These are phyloP conservation scores for Myxozyma vanderwaltii DNA, from an alignment of 805 yeast genomes.

Conservation along the genomic window DNA sequence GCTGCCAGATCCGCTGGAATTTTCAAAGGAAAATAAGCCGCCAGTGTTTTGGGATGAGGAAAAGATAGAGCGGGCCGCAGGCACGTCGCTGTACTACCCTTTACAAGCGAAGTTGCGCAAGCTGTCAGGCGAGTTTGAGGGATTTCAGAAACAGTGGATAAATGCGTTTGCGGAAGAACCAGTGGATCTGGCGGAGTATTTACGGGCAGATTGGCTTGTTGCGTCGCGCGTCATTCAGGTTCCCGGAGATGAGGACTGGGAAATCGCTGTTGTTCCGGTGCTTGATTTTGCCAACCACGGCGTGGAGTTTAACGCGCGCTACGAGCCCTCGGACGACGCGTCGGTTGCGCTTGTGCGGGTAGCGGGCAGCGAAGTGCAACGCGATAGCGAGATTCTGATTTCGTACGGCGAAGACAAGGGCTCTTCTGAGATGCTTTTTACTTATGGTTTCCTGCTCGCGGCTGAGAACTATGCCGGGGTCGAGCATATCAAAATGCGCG, in stretches of 20 bases:
- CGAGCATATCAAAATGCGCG: constrained; percentile 23
- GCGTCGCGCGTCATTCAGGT: constrained; percentile 44
- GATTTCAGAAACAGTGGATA: not conserved
- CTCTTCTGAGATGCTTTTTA: constrained; percentile 44
- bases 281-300: constrained; percentile 57
- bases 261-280: constrained; percentile 55
- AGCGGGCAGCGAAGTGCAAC: constrained; percentile 30
- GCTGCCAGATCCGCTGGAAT: constrained; percentile 15
- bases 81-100: constrained; percentile 26
- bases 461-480: constrained; percentile 6
- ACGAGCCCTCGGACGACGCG: constrained; percentile 47
- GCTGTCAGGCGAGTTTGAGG: constrained; percentile 5
- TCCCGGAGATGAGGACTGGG: constrained; percentile 24
- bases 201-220: constrained; percentile 44
- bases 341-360: constrained; percentile 28
- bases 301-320: constrained; percentile 39
- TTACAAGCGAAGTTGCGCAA: constrained; percentile 11
- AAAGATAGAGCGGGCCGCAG: not conserved
- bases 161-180: constrained; percentile 9
- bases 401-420: constrained; percentile 44
- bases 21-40: not conserved
- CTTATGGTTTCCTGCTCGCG: constrained; percentile 44
- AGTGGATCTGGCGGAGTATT: constrained; percentile 37
- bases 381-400: constrained; percentile 41
- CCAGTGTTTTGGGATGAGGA: constrained; percentile 25